Conservation (phyloP, 805 yeast genomes). For the Candida pseudofarinosa region DNA sequence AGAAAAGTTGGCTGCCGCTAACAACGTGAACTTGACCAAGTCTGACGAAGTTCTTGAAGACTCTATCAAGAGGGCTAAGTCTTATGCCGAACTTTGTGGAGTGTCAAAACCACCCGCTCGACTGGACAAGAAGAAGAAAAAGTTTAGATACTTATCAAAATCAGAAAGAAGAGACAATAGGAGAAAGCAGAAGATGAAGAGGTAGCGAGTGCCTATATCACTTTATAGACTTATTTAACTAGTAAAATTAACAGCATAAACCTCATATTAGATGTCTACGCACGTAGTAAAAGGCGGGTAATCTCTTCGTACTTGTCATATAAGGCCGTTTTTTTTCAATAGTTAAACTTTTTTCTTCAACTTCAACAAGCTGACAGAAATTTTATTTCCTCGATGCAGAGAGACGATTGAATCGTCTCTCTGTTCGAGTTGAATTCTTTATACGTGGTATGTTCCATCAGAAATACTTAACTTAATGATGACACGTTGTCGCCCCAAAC, state of each 20-base stretch:
- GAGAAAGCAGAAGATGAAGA: conserved; percentile 30
- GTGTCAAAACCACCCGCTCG: conserved; percentile 37
- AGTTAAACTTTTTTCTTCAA: not conserved
- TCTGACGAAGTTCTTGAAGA: conserved; percentile 68
- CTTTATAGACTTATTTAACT: not conserved
- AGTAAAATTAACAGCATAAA: too few species aligned
- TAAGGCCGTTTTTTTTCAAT: not conserved
- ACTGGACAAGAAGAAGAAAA: conserved; percentile 55
- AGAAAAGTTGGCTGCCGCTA: conserved; percentile 51
- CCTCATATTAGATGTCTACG: too few species aligned
- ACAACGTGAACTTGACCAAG: conserved; percentile 66
- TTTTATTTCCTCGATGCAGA: too few species aligned
- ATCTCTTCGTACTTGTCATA: not conserved
- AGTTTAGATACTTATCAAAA: conserved; percentile 84
- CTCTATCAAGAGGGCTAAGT: conserved; percentile 74
- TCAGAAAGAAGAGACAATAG: conserved; percentile 59
- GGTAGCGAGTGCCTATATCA: conserved; percentile 1
- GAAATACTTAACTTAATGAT: conserved; percentile 34
- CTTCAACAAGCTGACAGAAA: not conserved
- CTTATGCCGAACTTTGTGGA: conserved; percentile 69
- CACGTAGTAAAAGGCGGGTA: not conserved
- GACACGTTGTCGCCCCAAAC: conserved; percentile 77
- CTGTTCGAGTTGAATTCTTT: too few species aligned
- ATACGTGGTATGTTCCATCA: not conserved
- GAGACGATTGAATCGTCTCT: too few species aligned